phyloP scores from a whole-genome alignment of 306 rosid genomes.

The Argentina anserina region DNA sequence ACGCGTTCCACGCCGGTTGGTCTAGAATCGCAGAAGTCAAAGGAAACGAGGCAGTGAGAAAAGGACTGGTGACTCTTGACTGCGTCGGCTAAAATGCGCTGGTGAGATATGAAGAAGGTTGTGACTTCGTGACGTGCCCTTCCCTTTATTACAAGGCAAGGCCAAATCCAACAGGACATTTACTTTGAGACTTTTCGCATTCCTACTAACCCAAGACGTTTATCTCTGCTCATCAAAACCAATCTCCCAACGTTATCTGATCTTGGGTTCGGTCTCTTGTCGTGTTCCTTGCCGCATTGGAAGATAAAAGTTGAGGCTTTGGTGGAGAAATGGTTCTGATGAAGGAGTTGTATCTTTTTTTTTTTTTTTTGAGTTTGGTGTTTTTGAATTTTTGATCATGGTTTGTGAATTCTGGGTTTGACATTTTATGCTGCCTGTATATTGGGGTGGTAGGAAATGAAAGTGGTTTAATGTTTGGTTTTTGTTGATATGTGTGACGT shows the following conservation, averaged over 20 bases:
- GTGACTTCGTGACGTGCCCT: background rate
- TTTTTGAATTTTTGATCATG: background rate
- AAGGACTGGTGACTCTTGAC: background rate
- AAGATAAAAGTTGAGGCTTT: background rate
- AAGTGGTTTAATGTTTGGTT: background rate
- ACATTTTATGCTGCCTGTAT: background rate
- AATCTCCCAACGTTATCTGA: background rate
- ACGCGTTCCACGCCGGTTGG: background rate
- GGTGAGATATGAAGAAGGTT: background rate
- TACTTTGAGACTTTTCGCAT: background rate
- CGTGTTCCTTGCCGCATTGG: constrained; percentile 10
- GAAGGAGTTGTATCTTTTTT: constrained; percentile 46
- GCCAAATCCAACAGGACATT: background rate
- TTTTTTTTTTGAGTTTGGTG: background rate
- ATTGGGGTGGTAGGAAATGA: background rate
- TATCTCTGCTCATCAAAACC: background rate
- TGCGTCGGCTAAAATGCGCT: background rate
- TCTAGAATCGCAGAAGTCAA: background rate
- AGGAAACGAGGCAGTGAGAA: background rate
- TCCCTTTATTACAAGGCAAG: background rate
- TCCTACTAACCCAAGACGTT: background rate
- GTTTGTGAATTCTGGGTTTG: background rate
- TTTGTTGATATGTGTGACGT: background rate
- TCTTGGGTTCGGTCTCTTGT: constrained; percentile 9
- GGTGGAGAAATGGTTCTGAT: constrained; percentile 37